Base-by-base conservation (phyloP, 2,329 filamentous ascomycete genomes). In the Cladophialophora immunda region DNA sequence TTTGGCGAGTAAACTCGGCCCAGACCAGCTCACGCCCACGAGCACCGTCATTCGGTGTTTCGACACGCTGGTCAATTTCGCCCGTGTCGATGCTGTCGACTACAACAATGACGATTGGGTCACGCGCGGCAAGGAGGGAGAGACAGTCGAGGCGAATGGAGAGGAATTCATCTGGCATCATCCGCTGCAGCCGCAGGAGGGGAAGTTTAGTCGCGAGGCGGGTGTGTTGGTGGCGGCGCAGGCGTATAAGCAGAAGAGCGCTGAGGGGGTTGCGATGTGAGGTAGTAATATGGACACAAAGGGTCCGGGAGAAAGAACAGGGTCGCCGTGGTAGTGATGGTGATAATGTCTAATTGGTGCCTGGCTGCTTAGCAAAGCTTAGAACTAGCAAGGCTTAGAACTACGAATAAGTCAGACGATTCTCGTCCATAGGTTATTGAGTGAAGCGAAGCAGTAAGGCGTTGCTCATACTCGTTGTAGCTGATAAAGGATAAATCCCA, bases 111-210 rank as follows among this genome's bases (percentile, higher is more conserved):
- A 65, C 4, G 62, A 45, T 47, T 65, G 62, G 62, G 62, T 65
- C 13, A 5, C 38, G 57, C 17, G 15, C 4, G 62, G 62, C 2
- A 30, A 27, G 22, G 47, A 17, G 8, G 62, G 62, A 0, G 56
- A 65, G n/a, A 60, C 57, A 17, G 45, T 65, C 19, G 62, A 65
- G 32, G 62, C 29, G 4, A 65, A 65, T 17, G 62, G 41, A 6
- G 25, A 59, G 22, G 62, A 65, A 27, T 32, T 65, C 25, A 65
- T 65, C 17, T 65, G 55, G 55, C 62, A 65, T n/a, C 41, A 29
- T 19, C 62, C 53, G 9, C 55, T 57, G 13, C 15, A 53, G 55
- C 55, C 15, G 19, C 15, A 30, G 6, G 55, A 32, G 5, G 30
- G 55, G 15, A 50, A 50, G 8, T 50, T 50, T 25, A 4, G 11